Evolutionary conservation across 2,329 filamentous ascomycete genomes (phyloP), one percentile per base, ranked within the genome.

Genomic region (Talaromyces sp.): DNA sequence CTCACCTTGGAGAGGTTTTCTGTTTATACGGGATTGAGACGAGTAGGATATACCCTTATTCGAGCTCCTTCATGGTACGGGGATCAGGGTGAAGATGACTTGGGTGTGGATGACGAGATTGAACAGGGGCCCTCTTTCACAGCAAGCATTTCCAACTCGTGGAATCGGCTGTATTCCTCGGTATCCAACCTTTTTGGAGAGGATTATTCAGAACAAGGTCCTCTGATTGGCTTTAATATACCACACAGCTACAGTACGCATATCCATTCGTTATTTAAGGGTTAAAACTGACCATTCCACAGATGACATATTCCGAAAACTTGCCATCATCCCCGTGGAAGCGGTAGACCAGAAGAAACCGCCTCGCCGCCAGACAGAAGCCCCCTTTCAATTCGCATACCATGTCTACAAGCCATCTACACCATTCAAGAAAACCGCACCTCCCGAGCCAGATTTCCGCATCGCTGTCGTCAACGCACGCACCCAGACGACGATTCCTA

Each of bases 21-120:
- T 56, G 94, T 98, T 31, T 99, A 93, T 73, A 85, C 92, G 0
- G 89, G 92, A 59, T 80, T 99, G 68, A 95, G 89, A 73, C 85
- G 95, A 57, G 81, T 86, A 40, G 94, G 95, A 18, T 98, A 96
- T 78, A 85, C 89, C 56, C 85, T 98, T 18, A 81, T 89, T 63
- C 86, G 94, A 60, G 90, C 91, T 1, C 84, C 84, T 57, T 83
- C 77, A 14, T 83, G 76, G 81, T 30, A 62, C 10, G 61, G 61
- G 0, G 56, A 31, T 4, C 51, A 59, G 52, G 74, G 77, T 73
- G 77, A 73, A 66, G 65, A 66, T 34, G 67, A 67, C 27, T 50
- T 64, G 16, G 36, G 56, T 5, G 63, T 53, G 50, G 65, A 66
- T 34, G 67, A 67, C 23, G 52, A 65, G 12, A 33, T 57, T 9